Evolutionary conservation across 1,139 yeast species (phyloP).

Genomic region (Debaryomycetaceae sp.): DNA sequence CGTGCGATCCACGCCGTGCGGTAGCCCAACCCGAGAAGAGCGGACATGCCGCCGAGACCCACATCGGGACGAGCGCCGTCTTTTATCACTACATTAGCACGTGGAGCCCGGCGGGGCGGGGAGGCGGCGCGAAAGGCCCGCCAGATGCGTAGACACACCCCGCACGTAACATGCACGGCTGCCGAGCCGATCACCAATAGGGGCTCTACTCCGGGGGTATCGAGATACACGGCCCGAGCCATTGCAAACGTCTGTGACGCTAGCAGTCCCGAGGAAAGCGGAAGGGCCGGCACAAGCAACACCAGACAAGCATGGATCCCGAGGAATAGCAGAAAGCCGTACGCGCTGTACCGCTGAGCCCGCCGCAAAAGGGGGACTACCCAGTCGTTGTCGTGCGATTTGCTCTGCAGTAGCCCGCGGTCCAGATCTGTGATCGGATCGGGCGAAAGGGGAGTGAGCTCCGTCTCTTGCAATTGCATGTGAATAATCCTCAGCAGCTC

Average conservation of each 20-base stretch:
- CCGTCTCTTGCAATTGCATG: neutral
- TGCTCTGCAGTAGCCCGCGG: neutral
- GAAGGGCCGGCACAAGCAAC: slow-evolving; percentile 39
- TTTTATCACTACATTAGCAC: slow-evolving; percentile 6
- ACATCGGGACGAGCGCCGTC: slow-evolving; percentile 31
- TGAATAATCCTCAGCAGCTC: too few relatives aligned
- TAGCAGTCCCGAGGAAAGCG: slow-evolving; percentile 21
- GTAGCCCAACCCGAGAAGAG: slow-evolving; percentile 44
- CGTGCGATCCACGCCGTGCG: slow-evolving; percentile 33
- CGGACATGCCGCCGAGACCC: slow-evolving; percentile 51
- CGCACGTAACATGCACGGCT: slow-evolving; percentile 42
- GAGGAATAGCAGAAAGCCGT: slow-evolving; percentile 45
- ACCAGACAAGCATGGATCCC: slow-evolving; percentile 51
- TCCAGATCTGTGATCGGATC: neutral
- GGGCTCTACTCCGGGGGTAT: slow-evolving; percentile 37
- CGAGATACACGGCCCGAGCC: slow-evolving; percentile 52
- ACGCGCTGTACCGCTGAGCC: slow-evolving; percentile 53
- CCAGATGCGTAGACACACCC: slow-evolving; percentile 36
- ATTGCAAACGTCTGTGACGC: slow-evolving; percentile 47
- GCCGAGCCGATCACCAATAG: slow-evolving; percentile 37
- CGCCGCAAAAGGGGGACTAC: slow-evolving; percentile 1
- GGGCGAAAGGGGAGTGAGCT: neutral
- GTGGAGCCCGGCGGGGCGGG: slow-evolving; percentile 2
- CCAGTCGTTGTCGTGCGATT: neutral
- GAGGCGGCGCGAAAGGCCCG: slow-evolving; percentile 8